A percentile compares a stretch with the other conserved stretches of the same genome.
Evolutionary conservation across 306 rosid species (phyloP).

Genomic region (Mimosa bimucronata): DNA sequence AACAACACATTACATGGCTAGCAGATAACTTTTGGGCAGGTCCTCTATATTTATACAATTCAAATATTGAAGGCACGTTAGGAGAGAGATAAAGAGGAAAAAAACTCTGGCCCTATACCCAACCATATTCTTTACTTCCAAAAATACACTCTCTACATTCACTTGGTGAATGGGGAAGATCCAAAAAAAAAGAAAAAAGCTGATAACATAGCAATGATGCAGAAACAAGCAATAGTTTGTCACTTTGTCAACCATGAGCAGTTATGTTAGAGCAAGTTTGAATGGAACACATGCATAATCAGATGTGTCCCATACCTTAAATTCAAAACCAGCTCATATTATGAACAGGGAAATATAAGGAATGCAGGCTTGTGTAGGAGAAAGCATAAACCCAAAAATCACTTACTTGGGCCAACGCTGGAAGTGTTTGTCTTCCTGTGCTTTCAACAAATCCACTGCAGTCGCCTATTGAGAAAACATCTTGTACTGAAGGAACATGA

Average conservation of each 20-base stretch:
- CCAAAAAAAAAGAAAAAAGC: too few relatives aligned
- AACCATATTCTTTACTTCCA: not conserved
- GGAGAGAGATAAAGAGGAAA: not conserved
- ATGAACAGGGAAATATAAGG: conserved; percentile 12
- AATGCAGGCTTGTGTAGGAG: conserved; percentile 8
- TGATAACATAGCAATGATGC: not conserved
- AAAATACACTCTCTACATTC: not conserved
- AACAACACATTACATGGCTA: conserved; percentile 16
- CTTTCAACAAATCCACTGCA: conserved; percentile 94
- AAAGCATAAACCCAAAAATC: conserved; percentile 16
- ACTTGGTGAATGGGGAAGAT: not conserved
- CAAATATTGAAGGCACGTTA: not conserved
- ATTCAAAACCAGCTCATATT: conserved; percentile 3
- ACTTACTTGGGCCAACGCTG: conserved; percentile 93
- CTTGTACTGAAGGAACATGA: conserved; percentile 71
- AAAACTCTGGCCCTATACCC: too few relatives aligned
- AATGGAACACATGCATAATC: conserved; percentile 24
- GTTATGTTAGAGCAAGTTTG: not conserved
- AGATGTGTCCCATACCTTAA: conserved; percentile 7
- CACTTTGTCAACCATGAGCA: conserved; percentile 13
- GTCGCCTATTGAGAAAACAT: conserved; percentile 88
- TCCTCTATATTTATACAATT: not conserved
- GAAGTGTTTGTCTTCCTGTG: conserved; percentile 82
- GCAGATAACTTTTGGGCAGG: conserved; percentile 10
- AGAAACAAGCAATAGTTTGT: conserved; percentile 16